Base-by-base conservation (phyloP, 2,329 filamentous ascomycete species). In the Aspergillus sp. region DNA sequence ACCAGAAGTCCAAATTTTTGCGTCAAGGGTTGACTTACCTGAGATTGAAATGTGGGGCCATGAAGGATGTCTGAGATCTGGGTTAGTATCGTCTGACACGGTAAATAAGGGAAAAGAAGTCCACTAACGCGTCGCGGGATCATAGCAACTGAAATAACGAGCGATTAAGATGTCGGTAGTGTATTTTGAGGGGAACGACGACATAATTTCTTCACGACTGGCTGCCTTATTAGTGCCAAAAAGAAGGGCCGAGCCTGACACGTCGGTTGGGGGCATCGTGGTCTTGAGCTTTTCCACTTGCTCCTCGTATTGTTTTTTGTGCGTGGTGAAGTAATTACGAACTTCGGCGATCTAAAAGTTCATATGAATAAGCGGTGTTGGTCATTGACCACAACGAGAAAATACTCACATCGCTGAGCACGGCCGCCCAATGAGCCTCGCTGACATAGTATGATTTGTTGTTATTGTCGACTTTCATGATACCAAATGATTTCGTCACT, bases 301-400 rank as follows among this genome's bases (percentile, higher is more conserved):
- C 59, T 87, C 88, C 71, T 96, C 91, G 60, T 94, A 83, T 65
- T 97, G 92, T 71, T 95, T 93, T 74, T 95, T 96, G 77, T 97
- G 92, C 39, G 84, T 86, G 18, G 80, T 78, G 69, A 96, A 98
- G 77, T 95, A 97, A 67, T 89, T 93, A 72, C 94, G 96, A 26
- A 99, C 94, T 78, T 99, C 95, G 10, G 91, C 83, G 64, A 99
- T 95, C 84, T 89, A 56, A 29, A 39, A 6, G 9, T 22, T n/a
- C 51, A 6, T 52, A 18, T 64, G 61, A 65, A 31, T 54, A 42
- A 49, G 24, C 63, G 49, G 39, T n/a, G 20, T 16, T 32, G 22
- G 32, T 7, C 18, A 22, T 42, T 42, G 36, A 42, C 2, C 16
- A n/a, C 6, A 1, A 29, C 20, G 42, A 12, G 14, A n/a, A 49